phyloP scores from a whole-genome alignment of 495 filamentous ascomycete species.

The Chaetomium tenue region DNA sequence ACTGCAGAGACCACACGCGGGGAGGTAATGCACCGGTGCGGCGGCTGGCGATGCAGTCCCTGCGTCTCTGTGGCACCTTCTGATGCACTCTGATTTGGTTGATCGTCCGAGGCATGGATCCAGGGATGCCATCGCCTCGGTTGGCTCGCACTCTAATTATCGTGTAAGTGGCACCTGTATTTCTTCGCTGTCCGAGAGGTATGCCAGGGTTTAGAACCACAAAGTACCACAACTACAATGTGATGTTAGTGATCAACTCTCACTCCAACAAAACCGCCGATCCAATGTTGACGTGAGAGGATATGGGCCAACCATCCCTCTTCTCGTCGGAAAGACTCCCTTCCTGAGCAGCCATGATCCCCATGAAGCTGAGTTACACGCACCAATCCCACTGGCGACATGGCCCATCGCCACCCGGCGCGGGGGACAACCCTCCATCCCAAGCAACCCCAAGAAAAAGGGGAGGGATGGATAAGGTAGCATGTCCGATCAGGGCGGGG shows the following conservation, averaged over 20 bases:
- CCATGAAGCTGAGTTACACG: background rate
- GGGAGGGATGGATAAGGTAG: background rate
- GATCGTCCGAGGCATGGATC: background rate
- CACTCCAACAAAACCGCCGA: background rate
- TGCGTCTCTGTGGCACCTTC: background rate
- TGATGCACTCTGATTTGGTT: background rate
- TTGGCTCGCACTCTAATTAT: background rate
- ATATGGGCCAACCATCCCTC: background rate
- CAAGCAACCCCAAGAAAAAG: background rate
- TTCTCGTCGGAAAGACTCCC: background rate
- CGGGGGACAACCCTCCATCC: background rate
- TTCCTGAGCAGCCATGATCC: background rate
- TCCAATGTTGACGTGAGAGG: background rate
- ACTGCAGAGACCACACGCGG: background rate
- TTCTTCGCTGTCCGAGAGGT: too few relatives aligned
- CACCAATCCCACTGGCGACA: background rate
- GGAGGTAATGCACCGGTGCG: background rate
- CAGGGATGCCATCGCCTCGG: background rate
- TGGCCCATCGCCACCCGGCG: background rate
- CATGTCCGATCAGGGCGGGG: background rate
- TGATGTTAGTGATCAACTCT: too few relatives aligned
- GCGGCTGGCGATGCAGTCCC: background rate
- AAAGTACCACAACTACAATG: too few relatives aligned
- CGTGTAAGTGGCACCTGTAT: too few relatives aligned
- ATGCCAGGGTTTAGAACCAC: too few relatives aligned